phyloP scores from a whole-genome alignment of 2,329 filamentous ascomycete genomes.

The Fusarium sp. region DNA sequence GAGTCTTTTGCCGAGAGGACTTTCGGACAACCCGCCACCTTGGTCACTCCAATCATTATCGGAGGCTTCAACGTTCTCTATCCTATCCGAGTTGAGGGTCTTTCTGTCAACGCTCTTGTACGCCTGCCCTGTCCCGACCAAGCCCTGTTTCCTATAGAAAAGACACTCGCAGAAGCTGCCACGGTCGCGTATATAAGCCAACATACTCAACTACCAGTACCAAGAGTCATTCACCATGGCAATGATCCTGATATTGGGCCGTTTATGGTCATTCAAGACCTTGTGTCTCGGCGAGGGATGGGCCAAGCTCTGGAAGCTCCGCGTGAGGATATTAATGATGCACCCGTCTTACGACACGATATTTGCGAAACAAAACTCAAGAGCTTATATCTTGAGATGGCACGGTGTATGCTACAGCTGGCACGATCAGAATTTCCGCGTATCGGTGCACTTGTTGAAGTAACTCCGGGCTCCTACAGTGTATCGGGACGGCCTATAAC shows the following conservation, averaged over 20 bases:
- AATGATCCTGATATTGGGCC: conserved; percentile 36
- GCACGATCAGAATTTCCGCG: conserved; percentile 46
- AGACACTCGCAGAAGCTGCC: conserved; percentile 38
- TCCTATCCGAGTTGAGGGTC: conserved; percentile 28
- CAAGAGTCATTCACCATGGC: conserved; percentile 37
- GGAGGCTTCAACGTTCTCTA: conserved; percentile 46
- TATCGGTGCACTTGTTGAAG: conserved; percentile 52
- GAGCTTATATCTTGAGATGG: conserved; percentile 50
- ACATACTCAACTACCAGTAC: conserved; percentile 39
- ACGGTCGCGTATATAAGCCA: conserved; percentile 30
- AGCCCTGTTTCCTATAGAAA: conserved; percentile 36
- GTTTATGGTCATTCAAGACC: conserved; percentile 39
- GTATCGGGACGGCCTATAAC: conserved; percentile 51
- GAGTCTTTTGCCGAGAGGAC: conserved; percentile 30
- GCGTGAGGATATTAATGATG: conserved; percentile 28
- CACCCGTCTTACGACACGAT: conserved; percentile 32
- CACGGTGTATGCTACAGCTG: conserved; percentile 53
- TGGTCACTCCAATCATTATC: conserved; percentile 38
- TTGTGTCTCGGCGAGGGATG: conserved; percentile 32
- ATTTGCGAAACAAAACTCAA: conserved; percentile 47
- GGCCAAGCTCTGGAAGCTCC: conserved; percentile 32
- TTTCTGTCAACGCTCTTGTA: conserved; percentile 21
- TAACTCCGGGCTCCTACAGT: conserved; percentile 39
- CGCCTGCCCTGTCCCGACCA: conserved; percentile 39
- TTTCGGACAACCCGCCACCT: conserved; percentile 27